Evolutionary conservation across 2,329 filamentous ascomycete species (phyloP), one percentile per base, ranked within the genome.

Genomic region (Aspergillus transmontanensis): DNA sequence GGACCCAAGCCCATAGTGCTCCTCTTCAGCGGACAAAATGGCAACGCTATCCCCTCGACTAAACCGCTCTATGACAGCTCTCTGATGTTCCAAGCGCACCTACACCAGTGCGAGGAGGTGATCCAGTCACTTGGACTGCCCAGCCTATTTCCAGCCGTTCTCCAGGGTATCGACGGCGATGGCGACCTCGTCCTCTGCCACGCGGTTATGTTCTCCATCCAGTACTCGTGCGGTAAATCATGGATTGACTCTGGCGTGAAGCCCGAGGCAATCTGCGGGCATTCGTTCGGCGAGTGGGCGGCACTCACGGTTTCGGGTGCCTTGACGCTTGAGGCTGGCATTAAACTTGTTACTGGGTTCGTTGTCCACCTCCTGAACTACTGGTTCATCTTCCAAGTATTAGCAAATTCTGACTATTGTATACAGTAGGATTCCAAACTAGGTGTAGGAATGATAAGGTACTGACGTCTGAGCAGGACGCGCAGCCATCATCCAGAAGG

Each of bases 221-320:
- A 81, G 58, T 79, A 79, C 57, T 61, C 80, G 0, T 74, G 67
- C 45, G 78, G 78, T 1, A 73, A 65, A 59, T 58, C 66, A 6
- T 81, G 79, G 79, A 71, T 80, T 5, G 75, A 79, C n/a, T 70
- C 67, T 11, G 79, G 79, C 0, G 41, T 80, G 1, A 56, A 75
- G 32, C 65, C 76, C 3, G 68, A 62, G 4, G 68, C 73, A 1
- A 26, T 81, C 2, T 59, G 81, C 6, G 79, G 79, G 0, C 78
- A 80, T 58, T 78, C 75, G 61, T 73, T 80, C 61, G 78, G 78
- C 9, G 71, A 80, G 56, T 65, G 79, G 1, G 76, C 76, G 0
- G 77, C 76, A 1, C 67, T 80, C 0, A 73, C 72, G 32, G 67
- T 79, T 0, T 71, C 77, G 0, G 72, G 72, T 6, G 65, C 67